A percentile compares a stretch with the other conserved stretches of the same genome.
Evolutionary conservation across 768 basidiomycete species (phyloP).

Genomic region (Termitomyces heimii): DNA sequence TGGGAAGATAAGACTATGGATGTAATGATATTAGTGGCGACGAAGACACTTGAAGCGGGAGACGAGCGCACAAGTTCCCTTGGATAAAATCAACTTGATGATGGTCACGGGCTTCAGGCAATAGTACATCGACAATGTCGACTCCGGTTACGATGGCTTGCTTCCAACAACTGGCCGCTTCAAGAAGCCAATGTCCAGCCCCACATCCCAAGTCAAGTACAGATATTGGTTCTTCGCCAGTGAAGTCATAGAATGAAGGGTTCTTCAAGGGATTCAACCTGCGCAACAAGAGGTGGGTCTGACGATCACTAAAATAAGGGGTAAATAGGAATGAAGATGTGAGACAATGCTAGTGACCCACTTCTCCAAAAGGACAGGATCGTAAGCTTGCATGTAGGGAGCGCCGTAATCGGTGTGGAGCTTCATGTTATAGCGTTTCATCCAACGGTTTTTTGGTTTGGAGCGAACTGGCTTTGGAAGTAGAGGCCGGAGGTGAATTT

Average conservation of each 20-base stretch:
- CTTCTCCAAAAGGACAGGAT: slow-evolving; percentile 52
- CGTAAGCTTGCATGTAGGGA: slow-evolving; percentile 66
- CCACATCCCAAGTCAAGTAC: slow-evolving; percentile 80
- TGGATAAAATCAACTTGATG: slow-evolving; percentile 48
- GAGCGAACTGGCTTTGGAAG: neutral
- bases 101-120: slow-evolving; percentile 28
- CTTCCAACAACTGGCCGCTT: slow-evolving; percentile 61
- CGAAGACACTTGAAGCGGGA: neutral
- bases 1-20: slow-evolving; percentile 41
- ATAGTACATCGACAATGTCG: slow-evolving; percentile 50
- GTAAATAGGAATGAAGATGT: neutral
- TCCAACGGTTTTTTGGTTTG: slow-evolving; percentile 28
- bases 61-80: slow-evolving; percentile 62
- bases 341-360: slow-evolving; percentile 24
- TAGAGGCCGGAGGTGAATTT: slow-evolving; percentile 10
- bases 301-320: slow-evolving; percentile 46
- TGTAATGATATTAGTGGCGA: neutral
- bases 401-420: slow-evolving; percentile 49
- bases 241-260: slow-evolving; percentile 56
- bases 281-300: slow-evolving; percentile 46
- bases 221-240: slow-evolving; percentile 39
- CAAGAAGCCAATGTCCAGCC: slow-evolving; percentile 58
- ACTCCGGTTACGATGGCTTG: slow-evolving; percentile 55
- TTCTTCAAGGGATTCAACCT: slow-evolving; percentile 47
- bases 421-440: slow-evolving; percentile 38